These are phyloP conservation scores for Xylaria sp. DNA, from an alignment of 2,329 filamentous ascomycete genomes.

Conservation along the genomic window DNA sequence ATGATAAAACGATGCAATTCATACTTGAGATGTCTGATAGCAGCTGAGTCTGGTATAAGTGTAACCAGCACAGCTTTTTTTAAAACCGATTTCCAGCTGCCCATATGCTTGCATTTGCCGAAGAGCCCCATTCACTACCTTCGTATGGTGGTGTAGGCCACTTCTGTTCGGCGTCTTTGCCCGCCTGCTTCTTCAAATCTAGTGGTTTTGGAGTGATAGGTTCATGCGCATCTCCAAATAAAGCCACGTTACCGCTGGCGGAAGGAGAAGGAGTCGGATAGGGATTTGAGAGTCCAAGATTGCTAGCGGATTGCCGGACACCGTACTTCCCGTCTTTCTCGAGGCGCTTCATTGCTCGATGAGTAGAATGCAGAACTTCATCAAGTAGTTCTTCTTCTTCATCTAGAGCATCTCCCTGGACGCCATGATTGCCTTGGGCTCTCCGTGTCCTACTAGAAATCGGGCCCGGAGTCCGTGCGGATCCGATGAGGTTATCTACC, in stretches of 20 bases:
- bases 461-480: constrained; percentile 61
- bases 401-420: constrained; percentile 90
- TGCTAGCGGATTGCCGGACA: constrained; percentile 68
- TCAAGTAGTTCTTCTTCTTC: constrained; percentile 96
- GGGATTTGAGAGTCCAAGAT: constrained; percentile 64
- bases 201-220: constrained; percentile 71
- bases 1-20: constrained; percentile 41
- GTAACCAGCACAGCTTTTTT: constrained; percentile 25
- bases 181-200: constrained; percentile 64
- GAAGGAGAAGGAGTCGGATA: constrained; percentile 76
- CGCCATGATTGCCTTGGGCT: constrained; percentile 75
- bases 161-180: constrained; percentile 62
- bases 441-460: constrained; percentile 81
- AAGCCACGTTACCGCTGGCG: constrained; percentile 77
- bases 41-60: not conserved
- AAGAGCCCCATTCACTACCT: constrained; percentile 87
- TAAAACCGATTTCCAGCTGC: constrained; percentile 70
- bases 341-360: constrained; percentile 74
- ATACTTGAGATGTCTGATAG: constrained; percentile 5
- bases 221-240: constrained; percentile 72
- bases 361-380: constrained; percentile 81
- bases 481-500: constrained; percentile 66
- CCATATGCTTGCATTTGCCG: constrained; percentile 81
- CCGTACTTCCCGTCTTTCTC: constrained; percentile 59
- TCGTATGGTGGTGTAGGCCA: constrained; percentile 97